A percentile compares a stretch with the other conserved stretches of the same genome.
Evolutionary conservation across 805 yeast species (phyloP).

Genomic region (Barnettozyma salicaria): DNA sequence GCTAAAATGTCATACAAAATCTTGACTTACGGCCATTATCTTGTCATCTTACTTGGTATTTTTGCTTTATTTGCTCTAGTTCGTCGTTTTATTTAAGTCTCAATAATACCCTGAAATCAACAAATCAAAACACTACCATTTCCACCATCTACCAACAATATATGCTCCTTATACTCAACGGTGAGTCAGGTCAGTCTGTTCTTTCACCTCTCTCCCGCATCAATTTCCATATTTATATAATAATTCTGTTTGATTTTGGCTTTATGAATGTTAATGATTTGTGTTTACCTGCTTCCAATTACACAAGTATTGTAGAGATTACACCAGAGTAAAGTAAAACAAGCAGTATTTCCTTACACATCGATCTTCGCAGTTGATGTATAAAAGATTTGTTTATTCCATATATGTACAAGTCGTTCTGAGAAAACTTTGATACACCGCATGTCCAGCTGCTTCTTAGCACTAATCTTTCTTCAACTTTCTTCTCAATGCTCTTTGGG

Average conservation of each 20-base stretch:
- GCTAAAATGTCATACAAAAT: constrained; percentile 49
- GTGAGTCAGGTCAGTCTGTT: background rate
- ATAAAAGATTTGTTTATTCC: too few relatives aligned
- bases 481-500: constrained; percentile 75
- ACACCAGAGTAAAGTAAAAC: too few relatives aligned
- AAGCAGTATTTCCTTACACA: too few relatives aligned
- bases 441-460: background rate
- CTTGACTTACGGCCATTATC: constrained; percentile 47
- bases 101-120: background rate
- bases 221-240: too few relatives aligned
- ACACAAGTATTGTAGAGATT: background rate
- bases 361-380: too few relatives aligned
- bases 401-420: background rate
- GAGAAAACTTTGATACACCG: background rate
- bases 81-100: constrained; percentile 26
- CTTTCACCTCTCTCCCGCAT: too few relatives aligned
- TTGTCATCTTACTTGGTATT: constrained; percentile 30
- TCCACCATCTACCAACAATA: too few relatives aligned
- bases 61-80: constrained; percentile 30
- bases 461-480: constrained; percentile 34
- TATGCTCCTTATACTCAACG: background rate
- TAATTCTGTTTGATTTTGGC: too few relatives aligned
- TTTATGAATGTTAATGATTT: constrained; percentile 5
- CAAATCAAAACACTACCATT: too few relatives aligned
- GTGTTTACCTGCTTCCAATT: background rate